A percentile compares a stretch with the other conserved stretches of the same genome.
Evolutionary conservation across 192 early-diverging fungal genomes (phyloP).

Genomic region (Backusella circina): DNA sequence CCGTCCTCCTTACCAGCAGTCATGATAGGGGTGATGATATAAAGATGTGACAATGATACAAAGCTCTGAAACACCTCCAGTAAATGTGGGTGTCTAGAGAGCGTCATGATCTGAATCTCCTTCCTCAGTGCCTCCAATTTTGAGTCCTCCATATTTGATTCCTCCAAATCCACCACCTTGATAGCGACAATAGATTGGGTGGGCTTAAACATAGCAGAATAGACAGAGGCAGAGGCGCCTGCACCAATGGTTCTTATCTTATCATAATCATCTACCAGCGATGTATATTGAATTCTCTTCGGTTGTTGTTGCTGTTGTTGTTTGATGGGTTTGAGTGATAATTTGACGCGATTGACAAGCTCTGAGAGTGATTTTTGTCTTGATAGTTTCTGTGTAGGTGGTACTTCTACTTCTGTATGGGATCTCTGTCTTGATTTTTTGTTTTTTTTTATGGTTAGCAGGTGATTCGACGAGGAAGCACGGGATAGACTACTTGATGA

Average conservation of each 20-base stretch:
- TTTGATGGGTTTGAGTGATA: background rate
- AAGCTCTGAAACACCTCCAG: slow-evolving; percentile 30
- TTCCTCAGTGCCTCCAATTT: slow-evolving; percentile 24
- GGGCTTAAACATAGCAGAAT: slow-evolving; percentile 17
- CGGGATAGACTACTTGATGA: background rate
- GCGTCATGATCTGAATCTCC: slow-evolving; percentile 33
- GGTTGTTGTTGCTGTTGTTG: background rate
- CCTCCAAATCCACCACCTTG: slow-evolving; percentile 14
- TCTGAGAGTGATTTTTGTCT: slow-evolving; percentile 12
- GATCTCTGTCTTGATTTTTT: background rate
- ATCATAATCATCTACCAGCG: slow-evolving; percentile 2
- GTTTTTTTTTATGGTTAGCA: background rate
- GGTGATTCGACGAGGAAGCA: background rate
- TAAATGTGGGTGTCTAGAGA: slow-evolving; percentile 25
- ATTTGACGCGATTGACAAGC: slow-evolving; percentile 3
- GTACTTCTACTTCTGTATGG: background rate
- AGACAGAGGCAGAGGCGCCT: slow-evolving; percentile 29
- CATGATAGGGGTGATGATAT: slow-evolving; percentile 34
- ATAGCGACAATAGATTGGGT: slow-evolving; percentile 18
- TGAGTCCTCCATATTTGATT: background rate
- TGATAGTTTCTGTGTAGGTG: background rate
- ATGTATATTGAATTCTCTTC: background rate
- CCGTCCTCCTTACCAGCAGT: slow-evolving; percentile 18
- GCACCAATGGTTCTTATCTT: slow-evolving; percentile 15
- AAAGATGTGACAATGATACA: slow-evolving; percentile 21